Evolutionary conservation across 768 basidiomycete genomes (phyloP), one percentile per base, ranked within the genome.

Genomic region (Bullera alba): DNA sequence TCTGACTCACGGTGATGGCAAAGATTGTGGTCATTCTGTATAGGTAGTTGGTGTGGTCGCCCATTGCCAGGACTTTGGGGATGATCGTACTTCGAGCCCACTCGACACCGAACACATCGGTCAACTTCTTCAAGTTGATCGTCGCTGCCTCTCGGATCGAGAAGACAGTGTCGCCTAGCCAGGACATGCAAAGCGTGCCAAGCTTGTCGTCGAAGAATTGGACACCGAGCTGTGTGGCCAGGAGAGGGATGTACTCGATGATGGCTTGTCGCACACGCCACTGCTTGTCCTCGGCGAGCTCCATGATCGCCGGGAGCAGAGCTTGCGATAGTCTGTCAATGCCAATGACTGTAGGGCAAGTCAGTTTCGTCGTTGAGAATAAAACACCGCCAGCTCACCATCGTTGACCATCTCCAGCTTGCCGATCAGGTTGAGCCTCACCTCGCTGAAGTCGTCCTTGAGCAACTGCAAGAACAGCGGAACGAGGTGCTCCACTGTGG

Each of bases 201-300:
- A 99, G 81, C 71, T 93, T 89, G 65, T 97, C 95, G 73, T 99
- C 92, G 71, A 99, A 99, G 76, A 97, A 97, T 23, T 84, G 78
- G 63, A 88, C 88, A 47, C 95, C 95, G 50, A 99, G 80, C 71
- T 99, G 95, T n/a, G 85, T 91, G 36, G 95, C 92, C 39, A 99
- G 84, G 19, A 97, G 81, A n/a, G 95, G 95, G 62, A 99, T 77
- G 76, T 99, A 96, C 74, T 97, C 95, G 74, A 99, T 99, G 76
- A 99, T 97, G 6, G 95, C 95, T 74, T 99, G 95, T 61, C 95
- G 85, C 17, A 99, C 93, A 25, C 95, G 86, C 95, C 95, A 99
- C 54, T 95, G 95, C 72, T 97, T 99, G 77, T 99, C 95, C 73
- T 97, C 93, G 6, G 95, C 95, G 28, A 99, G 79, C 69, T 97